phyloP scores from a whole-genome alignment of 768 basidiomycete species.

The Suillus discolor region DNA sequence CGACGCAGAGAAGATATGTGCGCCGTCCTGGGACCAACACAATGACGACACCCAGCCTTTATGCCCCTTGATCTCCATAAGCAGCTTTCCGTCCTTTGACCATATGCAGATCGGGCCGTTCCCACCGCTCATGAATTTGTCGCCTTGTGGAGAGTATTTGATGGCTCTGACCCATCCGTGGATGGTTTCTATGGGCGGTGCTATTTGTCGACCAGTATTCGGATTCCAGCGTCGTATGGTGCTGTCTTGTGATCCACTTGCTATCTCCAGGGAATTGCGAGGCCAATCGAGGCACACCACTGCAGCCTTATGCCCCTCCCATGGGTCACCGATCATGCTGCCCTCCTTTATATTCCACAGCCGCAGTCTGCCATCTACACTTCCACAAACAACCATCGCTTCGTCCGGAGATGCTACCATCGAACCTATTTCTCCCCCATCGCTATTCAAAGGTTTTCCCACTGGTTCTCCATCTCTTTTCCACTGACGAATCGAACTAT shows the following conservation, averaged over 20 bases:
- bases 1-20: too few relatives aligned
- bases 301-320: background rate
- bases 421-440: too few relatives aligned
- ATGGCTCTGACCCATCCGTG: too few relatives aligned
- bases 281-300: background rate
- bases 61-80: too few relatives aligned
- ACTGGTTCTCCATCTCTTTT: background rate
- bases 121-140: too few relatives aligned
- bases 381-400: background rate
- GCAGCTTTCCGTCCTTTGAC: too few relatives aligned
- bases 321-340: too few relatives aligned
- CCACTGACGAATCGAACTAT: background rate
- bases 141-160: too few relatives aligned
- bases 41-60: too few relatives aligned
- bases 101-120: too few relatives aligned
- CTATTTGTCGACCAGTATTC: background rate
- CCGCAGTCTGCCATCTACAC: background rate
- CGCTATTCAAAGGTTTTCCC: background rate
- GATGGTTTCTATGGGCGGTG: background rate
- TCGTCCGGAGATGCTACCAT: background rate
- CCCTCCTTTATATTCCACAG: background rate
- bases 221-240: conserved; percentile 17
- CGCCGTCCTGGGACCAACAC: too few relatives aligned
- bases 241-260: conserved; percentile 4
- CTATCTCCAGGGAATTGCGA: background rate